Evolutionary conservation across 2,329 filamentous ascomycete species (phyloP), one percentile per base, ranked within the genome.

Genomic region (Zopfia rhizophila): DNA sequence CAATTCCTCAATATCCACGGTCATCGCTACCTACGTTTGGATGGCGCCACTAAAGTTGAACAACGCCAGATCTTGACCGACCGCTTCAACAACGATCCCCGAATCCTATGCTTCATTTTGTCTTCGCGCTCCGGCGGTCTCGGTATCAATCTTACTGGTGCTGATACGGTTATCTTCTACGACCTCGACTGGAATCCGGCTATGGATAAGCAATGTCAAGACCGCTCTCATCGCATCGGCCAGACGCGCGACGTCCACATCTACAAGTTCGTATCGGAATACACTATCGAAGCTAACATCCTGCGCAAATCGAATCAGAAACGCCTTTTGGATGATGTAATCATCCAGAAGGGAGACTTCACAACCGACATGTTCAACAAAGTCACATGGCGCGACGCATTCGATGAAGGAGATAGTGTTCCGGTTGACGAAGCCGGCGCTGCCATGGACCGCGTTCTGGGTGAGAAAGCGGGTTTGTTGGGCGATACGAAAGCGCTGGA

Each of bases 161-260:
- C 94, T 4, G 94, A 97, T 70, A 96, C 92, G 0, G 94, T 99
- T 62, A 97, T 99, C 57, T 99, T 99, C 72, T 99, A 97, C 73
- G 94, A 99, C 65, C 86, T 97, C 48, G 94, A 99, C 69, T 99
- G 95, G 95, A 99, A 99, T 63, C 94, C 94, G 0, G 94, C 95
- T 38, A 99, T 99, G 94, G 94, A 99, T 77, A 96, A 96, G 72
- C 94, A 99, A 72, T 99, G 94, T 64, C 95, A 99, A 74, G 95
- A 99, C 70, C 85, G 94, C 62, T 95, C 91, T 63, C 94, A 99
- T 75, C 90, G 94, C 56, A 99, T 99, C 58, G 94, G 94, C 2
- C 94, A 99, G 72, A 97, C 94, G 1, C 87, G 94, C 21, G 94
- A 99, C 68, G 94, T 99, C 22, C 93, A 97, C 70, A 97, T 99